Base-by-base conservation (phyloP, 345 rosid species). In the Geranium brycei region DNA sequence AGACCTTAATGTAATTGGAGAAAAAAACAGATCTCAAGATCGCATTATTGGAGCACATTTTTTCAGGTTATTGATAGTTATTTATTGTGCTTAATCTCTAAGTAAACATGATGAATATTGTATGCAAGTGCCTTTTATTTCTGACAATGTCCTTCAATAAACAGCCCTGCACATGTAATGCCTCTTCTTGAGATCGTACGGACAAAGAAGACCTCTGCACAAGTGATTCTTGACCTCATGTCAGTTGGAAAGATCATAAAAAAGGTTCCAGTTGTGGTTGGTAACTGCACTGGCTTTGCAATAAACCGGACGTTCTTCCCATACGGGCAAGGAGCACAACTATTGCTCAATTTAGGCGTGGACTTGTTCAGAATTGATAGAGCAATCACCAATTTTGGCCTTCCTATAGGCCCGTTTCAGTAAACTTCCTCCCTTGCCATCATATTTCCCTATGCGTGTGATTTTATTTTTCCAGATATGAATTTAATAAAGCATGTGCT, bases 91-190 rank as follows among this genome's bases (percentile, higher is more conserved):
- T 15, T 62, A 41, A 1, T 0, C 12, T n/a, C 6, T 19, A 41
- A n/a, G 4, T 62, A 16, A 17, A 41, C 56, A 5, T 31, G 13
- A 16, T 4, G 28, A n/a, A 18, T 62, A 38, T 62, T 31, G 47
- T 11, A 18, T 35, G 28, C 65, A 38, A 35, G 5, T 35, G 41
- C 10, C 41, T 47, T 11, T 47, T 8, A 13, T 47, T 47, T 13
- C 53, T 47, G 15, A 47, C 53, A 47, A 2, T 47, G 53, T 10
- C 15, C 0, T 47, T 47, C 13, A 47, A 47, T 13, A 47, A 59
- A 73, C 80, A 91, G 96, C 73, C 99, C 99, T 64, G 99, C 99
- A 59, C 97, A 93, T 75, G 76, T 90, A 68, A 93, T 90, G 99
- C 84, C 99, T 60, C 91, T 93, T 71, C 81, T 90, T 67, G 99